Evolutionary conservation across 225 moss, liverwort and hornwort genomes (phyloP), one percentile per base, ranked within the genome.

Genomic region (Thuidium tamariscinum): DNA sequence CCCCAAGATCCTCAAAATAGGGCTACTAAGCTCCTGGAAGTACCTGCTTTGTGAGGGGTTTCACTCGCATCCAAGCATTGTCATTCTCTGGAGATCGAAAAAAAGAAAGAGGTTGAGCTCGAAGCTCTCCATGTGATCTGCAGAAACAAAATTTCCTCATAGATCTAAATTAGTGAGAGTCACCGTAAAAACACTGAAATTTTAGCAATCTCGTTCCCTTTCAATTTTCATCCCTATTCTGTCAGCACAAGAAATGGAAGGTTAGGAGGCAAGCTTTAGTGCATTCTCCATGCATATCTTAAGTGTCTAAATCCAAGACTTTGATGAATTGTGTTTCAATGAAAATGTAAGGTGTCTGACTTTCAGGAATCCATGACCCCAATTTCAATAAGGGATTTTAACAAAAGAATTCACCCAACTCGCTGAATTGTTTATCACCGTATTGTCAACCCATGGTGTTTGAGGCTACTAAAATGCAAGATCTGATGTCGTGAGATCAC

Each of bases 11-110:
- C 61, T 62, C 54, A 84, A 37, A 77, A 59, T 18, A 44, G 26
- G 81, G 83, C 52, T 51, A 59, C 70, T 34, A 16, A 13, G 51
- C 57, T 67, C 29, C 52, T 60, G 44, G 57, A 87, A 84, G 85
- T 55, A 95, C 97, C 95, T 97, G 92, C 86, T 94, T 96, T 54
- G 96, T 96, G 81, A 97, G 90, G 82, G 97, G 97, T 87, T 94
- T 95, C 72, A 97, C 95, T 63, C 97, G 96, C 82, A 97, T 85
- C 97, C 97, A 97, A 62, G 91, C 86, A 85, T 97, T 97, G 90
- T 92, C 90, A 84, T 96, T 97, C 56, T 91, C 86, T 75, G 97
- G 97, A 82, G 95, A 60, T 26, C 85, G 92, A 86, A 88, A 97
- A 30, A 94, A 91, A 65, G 97, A 93, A 87, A 97, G 93, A 49